phyloP scores from a whole-genome alignment of 2,329 filamentous ascomycete genomes.

The Aureobasidium sp. region DNA sequence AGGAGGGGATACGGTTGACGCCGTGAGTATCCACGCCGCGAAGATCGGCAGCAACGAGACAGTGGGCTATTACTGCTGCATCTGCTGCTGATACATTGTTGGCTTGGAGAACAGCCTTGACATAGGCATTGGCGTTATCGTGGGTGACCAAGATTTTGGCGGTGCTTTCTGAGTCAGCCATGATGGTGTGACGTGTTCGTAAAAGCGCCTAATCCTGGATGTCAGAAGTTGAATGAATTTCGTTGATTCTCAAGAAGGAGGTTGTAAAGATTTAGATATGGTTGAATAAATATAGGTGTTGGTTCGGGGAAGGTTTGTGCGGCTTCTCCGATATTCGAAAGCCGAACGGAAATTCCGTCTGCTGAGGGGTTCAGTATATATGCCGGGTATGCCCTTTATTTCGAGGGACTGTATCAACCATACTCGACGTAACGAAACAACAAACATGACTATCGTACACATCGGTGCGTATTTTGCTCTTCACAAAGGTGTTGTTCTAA shows the following conservation, averaged over 20 bases:
- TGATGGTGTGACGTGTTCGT: neutral
- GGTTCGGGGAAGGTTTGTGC: too few species aligned
- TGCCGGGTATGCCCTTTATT: too few species aligned
- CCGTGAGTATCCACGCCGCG: conserved; percentile 71
- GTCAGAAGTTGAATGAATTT: too few species aligned
- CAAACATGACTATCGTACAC: neutral
- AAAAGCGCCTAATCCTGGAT: neutral
- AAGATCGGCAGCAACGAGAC: conserved; percentile 63
- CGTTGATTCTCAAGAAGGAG: too few species aligned
- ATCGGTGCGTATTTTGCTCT: neutral
- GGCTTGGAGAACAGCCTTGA: conserved; percentile 46
- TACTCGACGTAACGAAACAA: too few species aligned
- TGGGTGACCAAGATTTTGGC: conserved; percentile 29
- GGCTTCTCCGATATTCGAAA: too few species aligned
- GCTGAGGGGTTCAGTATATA: too few species aligned
- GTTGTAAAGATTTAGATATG: too few species aligned
- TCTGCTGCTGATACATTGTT: conserved; percentile 51
- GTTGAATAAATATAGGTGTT: too few species aligned
- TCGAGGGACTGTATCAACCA: too few species aligned
- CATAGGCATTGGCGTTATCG: conserved; percentile 31
- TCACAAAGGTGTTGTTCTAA: neutral
- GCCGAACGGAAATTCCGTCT: too few species aligned
- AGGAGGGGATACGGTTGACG: conserved; percentile 66
- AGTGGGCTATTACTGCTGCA: conserved; percentile 53
- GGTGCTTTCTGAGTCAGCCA: conserved; percentile 38